Evolutionary conservation across 306 rosid genomes (phyloP).

Genomic region (Vigna trinervia): DNA sequence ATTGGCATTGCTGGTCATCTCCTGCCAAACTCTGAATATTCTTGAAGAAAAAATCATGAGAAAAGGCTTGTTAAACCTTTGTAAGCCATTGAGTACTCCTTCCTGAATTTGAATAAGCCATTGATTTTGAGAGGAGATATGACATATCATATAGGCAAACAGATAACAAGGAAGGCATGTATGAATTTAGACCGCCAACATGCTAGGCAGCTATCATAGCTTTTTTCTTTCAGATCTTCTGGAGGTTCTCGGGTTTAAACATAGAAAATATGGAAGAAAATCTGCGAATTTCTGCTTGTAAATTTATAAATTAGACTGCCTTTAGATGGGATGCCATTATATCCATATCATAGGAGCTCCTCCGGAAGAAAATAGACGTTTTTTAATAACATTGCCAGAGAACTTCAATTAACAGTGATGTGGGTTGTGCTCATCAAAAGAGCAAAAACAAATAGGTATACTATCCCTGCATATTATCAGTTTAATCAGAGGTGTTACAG

Average conservation of each 20-base stretch:
- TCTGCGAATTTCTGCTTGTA: not conserved
- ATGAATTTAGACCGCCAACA: not conserved
- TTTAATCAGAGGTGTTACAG: not conserved
- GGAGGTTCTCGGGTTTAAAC: not conserved
- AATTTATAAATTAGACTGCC: not conserved
- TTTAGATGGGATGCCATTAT: conserved; percentile 11
- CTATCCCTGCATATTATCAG: not conserved
- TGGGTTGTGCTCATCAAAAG: not conserved
- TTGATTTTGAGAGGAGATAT: not conserved
- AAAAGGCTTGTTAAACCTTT: conserved; percentile 7
- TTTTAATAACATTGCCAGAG: conserved; percentile 29
- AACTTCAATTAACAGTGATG: not conserved
- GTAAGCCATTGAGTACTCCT: not conserved
- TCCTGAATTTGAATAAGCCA: conserved; percentile 10
- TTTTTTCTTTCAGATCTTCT: conserved; percentile 14
- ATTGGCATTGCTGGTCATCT: not conserved
- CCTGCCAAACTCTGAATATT: conserved; percentile 15
- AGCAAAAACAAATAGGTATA: not conserved
- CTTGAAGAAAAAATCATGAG: conserved; percentile 19
- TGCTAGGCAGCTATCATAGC: not conserved
- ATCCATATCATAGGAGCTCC: not conserved
- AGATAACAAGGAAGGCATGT: not conserved
- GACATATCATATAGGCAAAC: not conserved
- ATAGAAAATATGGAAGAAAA: conserved; percentile 8
- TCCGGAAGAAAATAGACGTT: conserved; percentile 1